phyloP scores from a whole-genome alignment of 345 rosid species.

The Citrus glauca region DNA sequence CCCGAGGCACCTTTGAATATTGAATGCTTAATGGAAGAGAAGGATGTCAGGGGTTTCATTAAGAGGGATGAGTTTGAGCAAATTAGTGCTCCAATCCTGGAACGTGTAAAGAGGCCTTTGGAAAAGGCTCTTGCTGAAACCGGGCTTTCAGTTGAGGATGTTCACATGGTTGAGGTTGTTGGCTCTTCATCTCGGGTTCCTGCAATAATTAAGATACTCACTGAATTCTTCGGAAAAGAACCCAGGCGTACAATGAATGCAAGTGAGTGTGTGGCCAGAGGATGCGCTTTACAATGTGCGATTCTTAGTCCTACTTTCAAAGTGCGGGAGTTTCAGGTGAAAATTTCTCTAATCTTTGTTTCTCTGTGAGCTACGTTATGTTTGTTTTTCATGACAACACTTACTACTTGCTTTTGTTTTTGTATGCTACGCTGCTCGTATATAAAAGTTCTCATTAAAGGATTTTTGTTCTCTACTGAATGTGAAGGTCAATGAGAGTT shows the following conservation, averaged over 20 bases:
- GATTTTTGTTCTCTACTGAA: not conserved
- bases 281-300: slow-evolving; percentile 91
- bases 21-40: slow-evolving; percentile 97
- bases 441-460: not conserved
- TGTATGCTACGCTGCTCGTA: too few relatives aligned
- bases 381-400: not conserved
- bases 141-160: slow-evolving; percentile 61
- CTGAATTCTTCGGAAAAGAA: slow-evolving; percentile 96
- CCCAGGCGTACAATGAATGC: slow-evolving; percentile 98
- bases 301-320: slow-evolving; percentile 96
- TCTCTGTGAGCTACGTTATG: not conserved
- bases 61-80: slow-evolving; percentile 92
- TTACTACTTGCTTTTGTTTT: not conserved
- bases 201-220: slow-evolving; percentile 67
- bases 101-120: slow-evolving; percentile 81
- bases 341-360: not conserved
- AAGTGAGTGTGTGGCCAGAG: slow-evolving; percentile 93
- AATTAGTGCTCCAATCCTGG: slow-evolving; percentile 72
- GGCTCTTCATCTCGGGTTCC: slow-evolving; percentile 94
- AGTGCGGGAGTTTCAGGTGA: slow-evolving; percentile 96
- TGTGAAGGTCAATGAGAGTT: slow-evolving; percentile 76
- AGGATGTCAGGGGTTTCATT: slow-evolving; percentile 81
- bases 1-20: slow-evolving; percentile 84
- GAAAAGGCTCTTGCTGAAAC: slow-evolving; percentile 91
- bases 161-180: slow-evolving; percentile 88